A percentile compares a stretch with the other conserved stretches of the same genome.
These are phyloP conservation scores for Saussurea involucrata DNA, from an alignment of 129 eudicot species.

Conservation along the genomic window DNA sequence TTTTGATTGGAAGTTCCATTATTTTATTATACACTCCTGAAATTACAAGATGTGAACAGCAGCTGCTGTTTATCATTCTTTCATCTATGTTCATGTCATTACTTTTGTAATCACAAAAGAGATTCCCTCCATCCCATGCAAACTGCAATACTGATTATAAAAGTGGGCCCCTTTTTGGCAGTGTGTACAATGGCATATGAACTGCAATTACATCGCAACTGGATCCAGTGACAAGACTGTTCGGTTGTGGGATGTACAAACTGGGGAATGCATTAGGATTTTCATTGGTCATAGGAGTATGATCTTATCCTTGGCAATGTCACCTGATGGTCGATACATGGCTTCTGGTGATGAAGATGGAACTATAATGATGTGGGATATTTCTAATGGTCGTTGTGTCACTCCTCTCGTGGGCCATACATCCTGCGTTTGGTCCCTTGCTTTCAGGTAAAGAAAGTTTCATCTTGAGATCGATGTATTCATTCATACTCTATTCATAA, in stretches of 20 bases:
- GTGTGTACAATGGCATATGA: slow-evolving; percentile 98
- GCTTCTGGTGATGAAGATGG: slow-evolving; percentile 99
- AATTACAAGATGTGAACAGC: background rate
- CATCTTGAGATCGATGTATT: background rate
- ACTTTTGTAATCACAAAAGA: background rate
- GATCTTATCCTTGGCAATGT: slow-evolving; percentile 83
- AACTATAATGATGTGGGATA: slow-evolving; percentile 97
- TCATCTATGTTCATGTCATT: background rate
- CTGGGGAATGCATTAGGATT: slow-evolving; percentile 86
- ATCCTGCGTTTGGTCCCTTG: slow-evolving; percentile 93
- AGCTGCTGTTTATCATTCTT: background rate
- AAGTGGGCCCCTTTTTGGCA: slow-evolving; percentile 24
- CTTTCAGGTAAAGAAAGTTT: slow-evolving; percentile 66
- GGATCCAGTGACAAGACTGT: slow-evolving; percentile 99
- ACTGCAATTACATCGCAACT: slow-evolving; percentile 93
- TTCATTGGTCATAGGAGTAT: slow-evolving; percentile 96
- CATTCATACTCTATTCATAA: background rate
- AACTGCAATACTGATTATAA: background rate
- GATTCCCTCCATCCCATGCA: background rate
- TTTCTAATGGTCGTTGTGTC: slow-evolving; percentile 83
- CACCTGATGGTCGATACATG: slow-evolving; percentile 97
- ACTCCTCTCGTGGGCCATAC: slow-evolving; percentile 92
- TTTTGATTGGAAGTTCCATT: background rate
- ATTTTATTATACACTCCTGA: background rate
- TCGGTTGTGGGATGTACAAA: slow-evolving; percentile 92